These are phyloP conservation scores for Yarrowia osloensis DNA, from an alignment of 805 yeast genomes.

Conservation along the genomic window DNA sequence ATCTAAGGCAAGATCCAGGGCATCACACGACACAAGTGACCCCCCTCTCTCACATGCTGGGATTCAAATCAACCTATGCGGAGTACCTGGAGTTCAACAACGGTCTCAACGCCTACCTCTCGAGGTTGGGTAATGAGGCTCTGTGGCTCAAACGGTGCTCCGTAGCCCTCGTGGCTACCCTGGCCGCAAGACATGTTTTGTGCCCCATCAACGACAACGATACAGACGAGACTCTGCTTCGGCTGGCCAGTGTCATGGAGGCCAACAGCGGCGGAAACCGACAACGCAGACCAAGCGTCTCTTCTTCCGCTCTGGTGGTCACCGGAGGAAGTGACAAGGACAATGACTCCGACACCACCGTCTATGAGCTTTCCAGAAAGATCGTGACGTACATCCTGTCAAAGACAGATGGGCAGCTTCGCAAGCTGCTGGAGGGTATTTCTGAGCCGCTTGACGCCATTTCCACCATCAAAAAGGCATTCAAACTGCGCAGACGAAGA, in stretches of 20 bases:
- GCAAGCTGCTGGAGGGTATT: background rate
- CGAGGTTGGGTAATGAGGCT: constrained; percentile 5
- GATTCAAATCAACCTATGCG: constrained; percentile 6
- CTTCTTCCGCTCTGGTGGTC: background rate
- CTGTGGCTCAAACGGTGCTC: constrained; percentile 22
- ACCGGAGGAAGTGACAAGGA: background rate
- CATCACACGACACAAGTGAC: background rate
- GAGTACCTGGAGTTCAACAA: constrained; percentile 16
- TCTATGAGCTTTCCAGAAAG: background rate
- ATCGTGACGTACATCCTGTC: background rate
- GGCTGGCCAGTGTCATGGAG: constrained; percentile 6
- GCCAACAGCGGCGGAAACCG: background rate
- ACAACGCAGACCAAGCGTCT: background rate
- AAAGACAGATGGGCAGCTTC: background rate
- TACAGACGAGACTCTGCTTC: constrained; percentile 12
- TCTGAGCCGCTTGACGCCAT: background rate
- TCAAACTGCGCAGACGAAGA: background rate
- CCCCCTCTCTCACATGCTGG: background rate
- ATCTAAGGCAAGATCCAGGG: background rate
- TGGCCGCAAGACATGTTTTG: background rate
- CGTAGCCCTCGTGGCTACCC: background rate
- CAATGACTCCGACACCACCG: background rate
- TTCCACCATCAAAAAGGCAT: background rate
- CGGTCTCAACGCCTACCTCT: background rate
- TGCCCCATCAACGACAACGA: constrained; percentile 7